Percentiles rank a stretch among this genome's conserved stretches.
phyloP scores from a whole-genome alignment of 176 grass and related monocot species.

The Oryza longistaminata region DNA sequence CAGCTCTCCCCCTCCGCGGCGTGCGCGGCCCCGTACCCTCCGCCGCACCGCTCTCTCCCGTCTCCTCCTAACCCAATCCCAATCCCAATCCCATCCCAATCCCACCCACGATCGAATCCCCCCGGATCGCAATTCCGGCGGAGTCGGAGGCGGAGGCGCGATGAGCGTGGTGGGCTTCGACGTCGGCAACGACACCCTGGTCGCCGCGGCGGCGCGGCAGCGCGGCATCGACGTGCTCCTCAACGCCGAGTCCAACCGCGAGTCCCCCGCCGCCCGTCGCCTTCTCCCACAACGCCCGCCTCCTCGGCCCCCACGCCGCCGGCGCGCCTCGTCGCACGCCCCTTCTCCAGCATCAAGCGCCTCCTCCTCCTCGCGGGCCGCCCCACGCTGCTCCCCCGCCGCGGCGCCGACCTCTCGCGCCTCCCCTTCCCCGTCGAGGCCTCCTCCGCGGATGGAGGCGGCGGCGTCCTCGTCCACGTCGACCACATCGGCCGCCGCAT shows the following conservation, averaged over 20 bases:
- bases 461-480: slow-evolving; percentile 33
- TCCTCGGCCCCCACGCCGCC: slow-evolving; percentile 54
- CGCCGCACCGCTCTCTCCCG: slow-evolving; percentile 12
- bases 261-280: slow-evolving; percentile 79
- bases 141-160: slow-evolving; percentile 14
- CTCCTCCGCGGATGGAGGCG: background rate
- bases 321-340: slow-evolving; percentile 47
- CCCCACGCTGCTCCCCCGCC: background rate
- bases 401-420: slow-evolving; percentile 20
- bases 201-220: slow-evolving; percentile 61
- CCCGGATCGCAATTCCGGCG: slow-evolving; percentile 23
- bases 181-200: slow-evolving; percentile 84
- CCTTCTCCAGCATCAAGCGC: slow-evolving; percentile 74
- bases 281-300: slow-evolving; percentile 71
- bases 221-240: slow-evolving; percentile 82
- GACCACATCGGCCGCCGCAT: slow-evolving; percentile 58
- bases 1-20: background rate
- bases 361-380: slow-evolving; percentile 40
- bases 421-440: slow-evolving; percentile 53
- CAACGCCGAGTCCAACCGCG: slow-evolving; percentile 79
- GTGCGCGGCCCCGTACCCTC: slow-evolving; percentile 36
- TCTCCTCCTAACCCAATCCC: background rate
- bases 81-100: background rate
- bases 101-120: slow-evolving; percentile 22
- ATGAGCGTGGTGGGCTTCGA: slow-evolving; percentile 86